phyloP scores from a whole-genome alignment of 2,329 filamentous ascomycete species.

The Tetracladium maxilliforme region DNA sequence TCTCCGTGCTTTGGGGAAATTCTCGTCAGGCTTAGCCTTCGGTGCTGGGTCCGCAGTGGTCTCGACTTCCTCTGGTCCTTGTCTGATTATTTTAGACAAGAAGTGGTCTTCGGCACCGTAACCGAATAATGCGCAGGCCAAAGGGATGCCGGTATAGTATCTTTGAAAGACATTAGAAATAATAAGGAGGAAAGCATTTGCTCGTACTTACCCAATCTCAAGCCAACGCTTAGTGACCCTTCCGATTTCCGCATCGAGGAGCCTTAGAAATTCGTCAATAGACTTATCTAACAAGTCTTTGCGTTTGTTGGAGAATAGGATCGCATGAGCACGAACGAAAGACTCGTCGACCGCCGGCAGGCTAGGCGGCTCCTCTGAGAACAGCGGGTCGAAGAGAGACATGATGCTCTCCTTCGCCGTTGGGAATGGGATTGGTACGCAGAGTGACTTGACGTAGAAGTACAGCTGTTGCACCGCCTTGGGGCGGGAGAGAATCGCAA shows the following conservation, averaged over 20 bases:
- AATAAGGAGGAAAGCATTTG: too few relatives aligned
- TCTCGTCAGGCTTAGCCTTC: too few relatives aligned
- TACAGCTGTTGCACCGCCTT: slow-evolving; percentile 58
- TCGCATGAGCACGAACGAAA: slow-evolving; percentile 49
- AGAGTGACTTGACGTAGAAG: slow-evolving; percentile 58
- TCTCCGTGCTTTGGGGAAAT: too few relatives aligned
- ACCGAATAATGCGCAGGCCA: too few relatives aligned
- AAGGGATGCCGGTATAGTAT: too few relatives aligned
- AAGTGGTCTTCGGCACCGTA: too few relatives aligned
- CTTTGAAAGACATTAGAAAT: too few relatives aligned
- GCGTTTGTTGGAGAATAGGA: slow-evolving; percentile 41
- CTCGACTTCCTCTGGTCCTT: too few relatives aligned
- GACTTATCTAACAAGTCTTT: slow-evolving; percentile 28
- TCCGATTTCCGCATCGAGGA: slow-evolving; percentile 42
- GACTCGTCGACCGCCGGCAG: slow-evolving; percentile 34
- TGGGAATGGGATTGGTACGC: slow-evolving; percentile 49
- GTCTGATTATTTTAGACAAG: too few relatives aligned
- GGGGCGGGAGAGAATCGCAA: slow-evolving; percentile 64
- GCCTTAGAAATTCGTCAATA: slow-evolving; percentile 30
- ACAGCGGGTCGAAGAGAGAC: slow-evolving; percentile 49
- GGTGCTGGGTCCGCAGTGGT: too few relatives aligned
- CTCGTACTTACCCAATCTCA: too few relatives aligned
- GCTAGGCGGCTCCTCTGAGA: slow-evolving; percentile 20
- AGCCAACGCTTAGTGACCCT: too few relatives aligned
- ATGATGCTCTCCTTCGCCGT: slow-evolving; percentile 57